Evolutionary conservation across 495 filamentous ascomycete species (phyloP), one percentile per base, ranked within the genome.

Genomic region (Penicillium ucsense): DNA sequence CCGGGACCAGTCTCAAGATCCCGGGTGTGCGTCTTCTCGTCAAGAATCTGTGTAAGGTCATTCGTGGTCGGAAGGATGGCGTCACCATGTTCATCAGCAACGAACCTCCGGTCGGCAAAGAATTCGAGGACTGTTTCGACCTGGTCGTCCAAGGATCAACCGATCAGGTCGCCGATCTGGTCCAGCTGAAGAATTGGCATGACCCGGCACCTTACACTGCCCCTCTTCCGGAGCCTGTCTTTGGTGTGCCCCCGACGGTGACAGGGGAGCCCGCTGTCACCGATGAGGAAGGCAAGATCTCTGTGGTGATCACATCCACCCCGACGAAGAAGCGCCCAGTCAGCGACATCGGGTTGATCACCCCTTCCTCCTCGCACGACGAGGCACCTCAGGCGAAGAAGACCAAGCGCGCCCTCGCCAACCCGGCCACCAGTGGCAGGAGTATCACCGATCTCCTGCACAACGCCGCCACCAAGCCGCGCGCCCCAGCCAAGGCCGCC

Each of bases 51-150:
- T 96, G 90, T 63, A 77, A 75, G 11, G 74, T 86, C 7, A 85
- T 91, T 43, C 74, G 89, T 47, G 76, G 79, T 55, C 80, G 87
- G 40, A 79, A 85, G 49, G 88, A 92, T 53, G 94, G 92, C n/a
- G 73, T 95, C 40, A 85, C 89, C 2, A 84, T 94, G 38, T 98
- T 90, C 86, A 86, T 98, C 59, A 97, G 96, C 66, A 79, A 87
- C 41, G 88, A 92, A 47, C 78, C 85, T 0, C 92, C 92, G 6
- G 72, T 74, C 8, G 84, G 86, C 28, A 84, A 83, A 53, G 90
- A 95, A 41, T 85, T 96, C 46, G 87, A 89, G 58, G 81, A 89
- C 48, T 89, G 86, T 59, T 98, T 89, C 79, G 92, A 98, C 65
- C 65, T 95, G 49, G 79, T 97, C 8, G 83, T 98, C 43, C 78